These are phyloP conservation scores for Salvia hispanica DNA, from an alignment of 257 asterid species.

Conservation along the genomic window DNA sequence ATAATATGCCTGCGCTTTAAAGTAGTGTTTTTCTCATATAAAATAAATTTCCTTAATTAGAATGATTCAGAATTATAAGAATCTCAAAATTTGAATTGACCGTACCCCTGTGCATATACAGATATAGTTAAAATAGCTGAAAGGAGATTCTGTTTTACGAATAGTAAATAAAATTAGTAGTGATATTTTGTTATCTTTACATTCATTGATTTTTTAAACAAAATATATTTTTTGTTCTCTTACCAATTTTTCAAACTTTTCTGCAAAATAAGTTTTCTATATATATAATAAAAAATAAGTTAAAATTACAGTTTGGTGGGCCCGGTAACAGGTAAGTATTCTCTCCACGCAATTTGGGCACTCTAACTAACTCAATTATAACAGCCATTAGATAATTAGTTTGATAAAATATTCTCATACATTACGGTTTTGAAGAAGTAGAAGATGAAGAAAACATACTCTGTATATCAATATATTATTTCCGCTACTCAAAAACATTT, in stretches of 20 bases:
- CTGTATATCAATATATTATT: neutral
- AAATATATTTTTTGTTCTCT: no score
- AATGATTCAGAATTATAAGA: no score
- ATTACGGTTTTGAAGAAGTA: neutral
- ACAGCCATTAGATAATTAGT: constrained; percentile 8
- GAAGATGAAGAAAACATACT: no score
- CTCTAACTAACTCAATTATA: constrained; percentile 52
- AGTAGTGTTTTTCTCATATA: no score
- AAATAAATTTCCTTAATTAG: no score
- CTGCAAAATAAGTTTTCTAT: neutral
- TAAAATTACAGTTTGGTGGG: constrained; percentile 37
- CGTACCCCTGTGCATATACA: no score
- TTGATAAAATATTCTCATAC: neutral
- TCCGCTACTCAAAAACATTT: neutral
- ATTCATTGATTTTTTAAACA: no score
- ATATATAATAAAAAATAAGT: neutral
- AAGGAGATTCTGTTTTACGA: neutral
- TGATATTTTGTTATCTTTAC: no score
- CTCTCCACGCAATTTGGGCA: constrained; percentile 64
- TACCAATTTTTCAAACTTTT: neutral
- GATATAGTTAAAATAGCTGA: neutral
- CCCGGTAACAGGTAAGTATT: constrained; percentile 42
- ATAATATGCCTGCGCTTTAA: no score
- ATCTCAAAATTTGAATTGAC: no score
- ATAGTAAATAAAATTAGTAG: neutral